Evolutionary conservation across 768 basidiomycete genomes (phyloP).

Genomic region (Leucocoprinus sp.): DNA sequence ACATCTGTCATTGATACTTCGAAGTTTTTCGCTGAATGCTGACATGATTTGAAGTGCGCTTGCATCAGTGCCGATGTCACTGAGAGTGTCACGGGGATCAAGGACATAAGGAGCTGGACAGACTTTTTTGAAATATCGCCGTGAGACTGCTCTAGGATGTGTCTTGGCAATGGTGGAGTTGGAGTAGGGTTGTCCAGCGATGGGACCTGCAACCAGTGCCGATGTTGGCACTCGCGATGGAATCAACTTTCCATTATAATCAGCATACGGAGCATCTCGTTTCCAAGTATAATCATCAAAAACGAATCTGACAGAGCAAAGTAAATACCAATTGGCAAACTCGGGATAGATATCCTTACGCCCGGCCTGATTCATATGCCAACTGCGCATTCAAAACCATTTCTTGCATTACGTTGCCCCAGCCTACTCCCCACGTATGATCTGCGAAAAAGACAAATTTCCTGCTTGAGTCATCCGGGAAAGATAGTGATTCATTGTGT

Average conservation of each 20-base stretch:
- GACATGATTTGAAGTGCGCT: slow-evolving; percentile 31
- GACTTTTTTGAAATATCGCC: slow-evolving; percentile 35
- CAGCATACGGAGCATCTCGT: slow-evolving; percentile 31
- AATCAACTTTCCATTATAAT: slow-evolving; percentile 41
- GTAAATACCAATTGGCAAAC: background rate
- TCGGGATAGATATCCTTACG: slow-evolving; percentile 28
- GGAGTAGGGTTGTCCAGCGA: slow-evolving; percentile 11
- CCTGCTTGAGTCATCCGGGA: slow-evolving; percentile 30
- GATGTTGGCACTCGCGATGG: slow-evolving; percentile 49
- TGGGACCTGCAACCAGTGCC: slow-evolving; percentile 39
- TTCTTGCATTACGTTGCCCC: slow-evolving; percentile 59
- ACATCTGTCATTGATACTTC: slow-evolving; percentile 36
- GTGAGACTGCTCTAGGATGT: slow-evolving; percentile 35
- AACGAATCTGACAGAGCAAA: slow-evolving; percentile 34
- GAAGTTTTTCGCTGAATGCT: slow-evolving; percentile 38
- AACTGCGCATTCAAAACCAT: slow-evolving; percentile 44
- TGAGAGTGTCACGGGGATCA: slow-evolving; percentile 21
- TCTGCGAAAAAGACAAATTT: slow-evolving; percentile 44
- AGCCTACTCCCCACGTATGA: slow-evolving; percentile 43
- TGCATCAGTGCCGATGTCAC: slow-evolving; percentile 15
- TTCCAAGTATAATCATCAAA: slow-evolving; percentile 56
- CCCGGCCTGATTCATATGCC: slow-evolving; percentile 35
- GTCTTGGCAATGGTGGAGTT: slow-evolving; percentile 19
- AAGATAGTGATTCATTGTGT: slow-evolving; percentile 29
- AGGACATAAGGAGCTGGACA: slow-evolving; percentile 30